A percentile compares a stretch with the other conserved stretches of the same genome.
Conservation (phyloP, 768 basidiomycete genomes). For the Russula ochroleuca region DNA sequence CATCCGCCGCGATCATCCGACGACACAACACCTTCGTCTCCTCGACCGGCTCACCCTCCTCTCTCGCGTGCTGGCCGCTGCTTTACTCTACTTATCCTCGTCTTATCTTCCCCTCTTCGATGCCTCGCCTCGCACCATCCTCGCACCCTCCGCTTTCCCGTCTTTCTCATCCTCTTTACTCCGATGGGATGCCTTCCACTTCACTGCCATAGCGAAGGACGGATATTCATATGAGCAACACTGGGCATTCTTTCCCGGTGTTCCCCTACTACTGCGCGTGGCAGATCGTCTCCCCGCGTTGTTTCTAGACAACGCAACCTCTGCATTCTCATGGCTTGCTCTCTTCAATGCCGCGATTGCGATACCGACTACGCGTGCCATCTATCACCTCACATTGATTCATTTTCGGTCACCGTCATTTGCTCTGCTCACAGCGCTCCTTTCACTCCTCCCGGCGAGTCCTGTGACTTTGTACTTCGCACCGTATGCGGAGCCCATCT, state of each 20-base stretch:
- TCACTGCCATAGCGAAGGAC: conserved; percentile 57
- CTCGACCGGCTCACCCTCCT: conserved; percentile 22
- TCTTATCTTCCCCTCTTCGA: conserved; percentile 26
- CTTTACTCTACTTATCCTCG: conserved; percentile 17
- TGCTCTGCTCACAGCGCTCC: conserved; percentile 55
- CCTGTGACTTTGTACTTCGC: conserved; percentile 68
- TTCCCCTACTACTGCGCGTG: conserved; percentile 50
- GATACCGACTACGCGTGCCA: conserved; percentile 41
- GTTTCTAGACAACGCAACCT: not conserved
- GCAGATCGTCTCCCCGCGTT: conserved; percentile 1
- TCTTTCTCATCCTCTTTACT: conserved; percentile 39
- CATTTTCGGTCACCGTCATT: conserved; percentile 53
- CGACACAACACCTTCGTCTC: conserved; percentile 11
- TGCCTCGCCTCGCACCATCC: conserved; percentile 17
- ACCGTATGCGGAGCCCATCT: conserved; percentile 82
- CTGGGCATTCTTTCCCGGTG: conserved; percentile 82
- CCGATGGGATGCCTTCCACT: conserved; percentile 90
- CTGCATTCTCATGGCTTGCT: conserved; percentile 24
- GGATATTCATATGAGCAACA: conserved; percentile 69
- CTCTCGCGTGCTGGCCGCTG: conserved; percentile 3
- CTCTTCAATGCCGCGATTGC: conserved; percentile 40
- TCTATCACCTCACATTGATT: conserved; percentile 56
- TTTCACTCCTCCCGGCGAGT: conserved; percentile 79
- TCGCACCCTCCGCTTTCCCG: conserved; percentile 2
- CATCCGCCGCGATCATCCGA: not conserved